Conservation (phyloP, 805 yeast species). For the Candida insectorum region DNA sequence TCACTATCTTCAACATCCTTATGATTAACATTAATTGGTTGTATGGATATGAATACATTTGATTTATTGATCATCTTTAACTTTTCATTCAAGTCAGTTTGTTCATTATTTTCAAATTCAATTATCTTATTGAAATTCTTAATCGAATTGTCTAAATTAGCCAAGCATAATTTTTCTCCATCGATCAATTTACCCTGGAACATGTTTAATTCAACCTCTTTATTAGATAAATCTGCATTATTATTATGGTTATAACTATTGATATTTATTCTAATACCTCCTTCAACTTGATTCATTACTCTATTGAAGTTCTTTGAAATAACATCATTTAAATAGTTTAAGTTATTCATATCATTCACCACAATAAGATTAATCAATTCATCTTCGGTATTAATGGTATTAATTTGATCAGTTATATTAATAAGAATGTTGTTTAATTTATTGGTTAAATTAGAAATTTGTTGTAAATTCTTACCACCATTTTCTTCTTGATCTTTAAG, state of each 20-base stretch:
- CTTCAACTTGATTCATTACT: slow-evolving; percentile 75
- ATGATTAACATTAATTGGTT: slow-evolving; percentile 50
- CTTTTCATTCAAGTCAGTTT: slow-evolving; percentile 15
- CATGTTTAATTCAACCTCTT: slow-evolving; percentile 51
- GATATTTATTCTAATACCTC: slow-evolving; percentile 63
- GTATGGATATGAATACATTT: slow-evolving; percentile 66
- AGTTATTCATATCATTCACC: slow-evolving; percentile 63
- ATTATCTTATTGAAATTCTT: slow-evolving; percentile 32
- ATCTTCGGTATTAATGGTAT: slow-evolving; percentile 50
- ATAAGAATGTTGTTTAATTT: slow-evolving; percentile 30
- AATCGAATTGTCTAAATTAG: slow-evolving; percentile 77
- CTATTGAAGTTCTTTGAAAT: slow-evolving; percentile 54
- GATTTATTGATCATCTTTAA: slow-evolving; percentile 38
- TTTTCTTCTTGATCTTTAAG: slow-evolving; percentile 18
- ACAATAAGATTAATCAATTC: slow-evolving; percentile 41
- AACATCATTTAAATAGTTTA: slow-evolving; percentile 43
- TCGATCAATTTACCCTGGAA: slow-evolving; percentile 76
- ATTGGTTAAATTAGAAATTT: slow-evolving; percentile 24
- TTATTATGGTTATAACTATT: slow-evolving; percentile 44
- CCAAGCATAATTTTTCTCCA: slow-evolving; percentile 85
- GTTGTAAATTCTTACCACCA: slow-evolving; percentile 18
- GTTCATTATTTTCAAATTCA: slow-evolving; percentile 16
- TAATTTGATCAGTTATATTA: slow-evolving; percentile 39
- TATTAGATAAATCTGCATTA: slow-evolving; percentile 15
- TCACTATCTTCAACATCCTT: slow-evolving; percentile 13